A percentile compares a stretch with the other conserved stretches of the same genome.
These are phyloP conservation scores for Trametes polyzona DNA, from an alignment of 1,284 basidiomycete genomes.

Conservation along the genomic window DNA sequence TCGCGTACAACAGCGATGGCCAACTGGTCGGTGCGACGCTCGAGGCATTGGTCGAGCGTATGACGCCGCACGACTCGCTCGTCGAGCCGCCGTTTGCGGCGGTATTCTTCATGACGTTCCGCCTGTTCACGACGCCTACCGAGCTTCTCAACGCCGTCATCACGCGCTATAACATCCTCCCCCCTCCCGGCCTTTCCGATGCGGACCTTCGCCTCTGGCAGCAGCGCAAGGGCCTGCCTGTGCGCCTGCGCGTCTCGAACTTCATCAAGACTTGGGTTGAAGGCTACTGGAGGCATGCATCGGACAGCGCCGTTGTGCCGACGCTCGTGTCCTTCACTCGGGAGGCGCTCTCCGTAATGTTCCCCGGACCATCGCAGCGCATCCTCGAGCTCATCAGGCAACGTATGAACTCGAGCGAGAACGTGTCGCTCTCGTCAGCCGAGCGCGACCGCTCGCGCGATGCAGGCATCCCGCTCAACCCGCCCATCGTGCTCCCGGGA, in stretches of 20 bases:
- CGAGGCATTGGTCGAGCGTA: constrained; percentile 87
- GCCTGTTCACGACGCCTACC: constrained; percentile 84
- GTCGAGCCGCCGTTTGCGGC: constrained; percentile 85
- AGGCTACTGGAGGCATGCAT: constrained; percentile 79
- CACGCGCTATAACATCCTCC: constrained; percentile 78
- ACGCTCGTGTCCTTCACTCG: constrained; percentile 66
- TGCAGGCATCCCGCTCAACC: constrained; percentile 71
- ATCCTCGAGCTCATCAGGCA: constrained; percentile 74
- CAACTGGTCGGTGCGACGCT: constrained; percentile 91
- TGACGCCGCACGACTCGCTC: constrained; percentile 93
- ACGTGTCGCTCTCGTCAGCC: constrained; percentile 49
- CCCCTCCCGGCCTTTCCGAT: constrained; percentile 58
- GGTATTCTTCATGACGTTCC: constrained; percentile 95
- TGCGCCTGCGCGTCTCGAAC: constrained; percentile 89
- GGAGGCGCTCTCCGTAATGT: constrained; percentile 64
- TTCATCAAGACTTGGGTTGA: constrained; percentile 95
- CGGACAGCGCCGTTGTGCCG: constrained; percentile 66
- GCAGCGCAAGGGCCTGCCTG: constrained; percentile 85
- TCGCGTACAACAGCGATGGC: constrained; percentile 90
- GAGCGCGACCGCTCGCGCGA: constrained; percentile 73
- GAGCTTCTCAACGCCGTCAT: constrained; percentile 82
- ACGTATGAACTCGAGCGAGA: constrained; percentile 40
- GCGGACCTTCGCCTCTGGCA: constrained; percentile 80
- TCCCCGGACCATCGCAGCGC: constrained; percentile 70
- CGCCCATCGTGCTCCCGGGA: constrained; percentile 45